A percentile compares a stretch with the other conserved stretches of the same genome.
These are phyloP conservation scores for Solanum peruvianum DNA, from an alignment of 257 asterid species.

Conservation along the genomic window DNA sequence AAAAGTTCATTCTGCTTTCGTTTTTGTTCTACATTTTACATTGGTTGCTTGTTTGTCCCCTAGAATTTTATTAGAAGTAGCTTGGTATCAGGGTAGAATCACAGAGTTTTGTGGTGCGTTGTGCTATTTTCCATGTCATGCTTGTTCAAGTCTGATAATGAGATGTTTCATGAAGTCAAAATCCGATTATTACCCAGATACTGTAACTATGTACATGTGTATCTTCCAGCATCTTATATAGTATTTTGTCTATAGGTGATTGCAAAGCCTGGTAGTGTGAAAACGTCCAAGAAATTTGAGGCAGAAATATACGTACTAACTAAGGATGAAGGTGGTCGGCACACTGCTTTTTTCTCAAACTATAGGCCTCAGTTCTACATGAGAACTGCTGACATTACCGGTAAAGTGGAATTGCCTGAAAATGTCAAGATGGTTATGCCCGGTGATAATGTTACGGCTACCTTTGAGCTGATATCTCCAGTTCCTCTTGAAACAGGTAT, in stretches of 20 bases:
- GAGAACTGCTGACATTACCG: slow-evolving; percentile 99
- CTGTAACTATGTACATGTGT: not conserved
- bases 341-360: slow-evolving; percentile 92
- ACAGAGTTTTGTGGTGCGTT: not conserved
- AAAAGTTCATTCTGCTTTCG: not conserved
- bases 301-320: slow-evolving; percentile 98
- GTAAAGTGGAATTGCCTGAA: slow-evolving; percentile 94
- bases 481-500: slow-evolving; percentile 90
- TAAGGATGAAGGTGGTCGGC: slow-evolving; percentile 99
- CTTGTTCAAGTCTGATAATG: not conserved
- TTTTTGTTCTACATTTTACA: not conserved
- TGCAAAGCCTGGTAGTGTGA: slow-evolving; percentile 78
- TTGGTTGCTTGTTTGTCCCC: not conserved
- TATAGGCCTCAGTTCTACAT: slow-evolving; percentile 93
- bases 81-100: not conserved
- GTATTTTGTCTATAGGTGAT: slow-evolving; percentile 44
- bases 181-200: not conserved
- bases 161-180: not conserved
- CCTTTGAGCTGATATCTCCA: slow-evolving; percentile 75
- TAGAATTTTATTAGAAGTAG: not conserved
- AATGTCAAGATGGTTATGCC: slow-evolving; percentile 99
- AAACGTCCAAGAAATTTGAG: slow-evolving; percentile 84
- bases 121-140: not conserved
- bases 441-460: slow-evolving; percentile 96
- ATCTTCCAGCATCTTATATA: not conserved